These are phyloP conservation scores for Zalaria sp. DNA, from an alignment of 2,329 filamentous ascomycete species.

Conservation along the genomic window DNA sequence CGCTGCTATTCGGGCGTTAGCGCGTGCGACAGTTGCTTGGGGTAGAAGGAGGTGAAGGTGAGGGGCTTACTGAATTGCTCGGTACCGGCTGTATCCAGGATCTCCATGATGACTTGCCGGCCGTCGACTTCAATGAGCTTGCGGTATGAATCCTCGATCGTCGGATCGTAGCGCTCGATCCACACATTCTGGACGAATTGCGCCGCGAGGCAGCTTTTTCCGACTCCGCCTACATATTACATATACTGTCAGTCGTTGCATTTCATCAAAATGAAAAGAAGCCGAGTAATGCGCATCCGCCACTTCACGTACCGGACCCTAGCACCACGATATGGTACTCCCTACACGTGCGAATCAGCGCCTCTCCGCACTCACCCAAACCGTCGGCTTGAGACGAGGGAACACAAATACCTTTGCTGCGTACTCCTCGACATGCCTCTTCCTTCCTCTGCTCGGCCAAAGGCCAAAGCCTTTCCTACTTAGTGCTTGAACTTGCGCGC, in stretches of 20 bases:
- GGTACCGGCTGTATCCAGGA: conserved; percentile 81
- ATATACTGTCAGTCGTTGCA: not conserved
- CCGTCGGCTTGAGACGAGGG: not conserved
- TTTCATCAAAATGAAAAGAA: conserved; percentile 1
- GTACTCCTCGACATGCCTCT: conserved; percentile 15
- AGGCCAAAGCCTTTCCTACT: too few species aligned
- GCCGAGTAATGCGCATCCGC: not conserved
- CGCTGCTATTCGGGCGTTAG: conserved; percentile 28
- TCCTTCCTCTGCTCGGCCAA: too few species aligned
- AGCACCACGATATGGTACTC: conserved; percentile 76
- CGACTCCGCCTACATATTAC: conserved; percentile 56
- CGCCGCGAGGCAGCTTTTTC: conserved; percentile 67
- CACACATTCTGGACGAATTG: conserved; percentile 91
- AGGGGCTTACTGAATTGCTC: conserved; percentile 71
- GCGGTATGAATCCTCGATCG: conserved; percentile 47
- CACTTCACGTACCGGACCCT: conserved; percentile 50
- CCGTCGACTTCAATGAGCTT: conserved; percentile 64
- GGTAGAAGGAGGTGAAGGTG: not conserved
- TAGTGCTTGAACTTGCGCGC: too few species aligned
- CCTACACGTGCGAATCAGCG: conserved; percentile 16
- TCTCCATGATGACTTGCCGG: conserved; percentile 78
- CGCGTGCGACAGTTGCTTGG: not conserved
- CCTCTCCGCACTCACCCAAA: not conserved
- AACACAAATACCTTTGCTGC: conserved; percentile 11
- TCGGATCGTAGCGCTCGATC: conserved; percentile 62